A percentile compares a stretch with the other conserved stretches of the same genome.
Conservation (phyloP, 352 stramenopile genomes). For the Thalassiosira delicatula region DNA sequence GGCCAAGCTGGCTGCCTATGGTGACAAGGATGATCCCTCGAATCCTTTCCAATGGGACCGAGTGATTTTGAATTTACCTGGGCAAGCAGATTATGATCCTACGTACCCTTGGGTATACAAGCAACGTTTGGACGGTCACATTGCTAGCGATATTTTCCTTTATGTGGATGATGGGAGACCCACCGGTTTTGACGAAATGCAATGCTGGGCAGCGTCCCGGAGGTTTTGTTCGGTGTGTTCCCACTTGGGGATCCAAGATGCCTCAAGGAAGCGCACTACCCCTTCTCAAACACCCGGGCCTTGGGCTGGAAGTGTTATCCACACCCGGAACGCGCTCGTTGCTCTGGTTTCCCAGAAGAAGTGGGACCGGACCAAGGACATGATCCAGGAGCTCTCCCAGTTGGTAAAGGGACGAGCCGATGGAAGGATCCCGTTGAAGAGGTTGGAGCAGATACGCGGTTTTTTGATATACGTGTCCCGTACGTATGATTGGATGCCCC, state of each 20-base stretch:
- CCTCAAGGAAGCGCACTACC: conserved; percentile 47
- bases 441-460: conserved; percentile 27
- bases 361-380: conserved; percentile 41
- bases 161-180: conserved; percentile 44
- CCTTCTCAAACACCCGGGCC: conserved; percentile 36
- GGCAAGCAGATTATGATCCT: conserved; percentile 29
- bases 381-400: conserved; percentile 3
- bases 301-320: conserved; percentile 52
- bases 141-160: conserved; percentile 2
- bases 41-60: conserved; percentile 49
- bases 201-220: conserved; percentile 14
- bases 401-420: background rate
- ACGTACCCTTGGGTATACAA: conserved; percentile 44
- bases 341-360: conserved; percentile 36
- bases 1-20: background rate
- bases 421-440: background rate
- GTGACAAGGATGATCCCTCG: background rate
- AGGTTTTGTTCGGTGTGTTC: background rate
- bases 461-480: conserved; percentile 46
- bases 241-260: conserved; percentile 57
- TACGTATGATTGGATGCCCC: background rate
- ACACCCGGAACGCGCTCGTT: conserved; percentile 5
- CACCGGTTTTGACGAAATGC: conserved; percentile 7
- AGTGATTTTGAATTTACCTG: conserved; percentile 51
- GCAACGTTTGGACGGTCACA: background rate